These are phyloP conservation scores for Lasiosphaeria hispida DNA, from an alignment of 495 filamentous ascomycete species.

Conservation along the genomic window DNA sequence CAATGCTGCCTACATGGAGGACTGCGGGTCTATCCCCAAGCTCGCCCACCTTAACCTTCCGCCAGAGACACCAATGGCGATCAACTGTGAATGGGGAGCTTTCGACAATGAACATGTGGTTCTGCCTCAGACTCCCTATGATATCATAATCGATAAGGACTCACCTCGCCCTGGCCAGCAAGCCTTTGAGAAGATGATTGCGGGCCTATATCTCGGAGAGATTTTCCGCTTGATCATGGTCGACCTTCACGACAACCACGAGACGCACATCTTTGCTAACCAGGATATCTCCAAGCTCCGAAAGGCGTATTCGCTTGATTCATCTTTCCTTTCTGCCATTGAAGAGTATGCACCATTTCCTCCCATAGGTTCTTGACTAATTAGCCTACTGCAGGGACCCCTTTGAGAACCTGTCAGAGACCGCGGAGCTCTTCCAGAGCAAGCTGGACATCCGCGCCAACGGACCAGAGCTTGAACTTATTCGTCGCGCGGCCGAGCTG, in stretches of 20 bases:
- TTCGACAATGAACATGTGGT: slow-evolving; percentile 97
- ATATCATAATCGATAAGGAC: slow-evolving; percentile 84
- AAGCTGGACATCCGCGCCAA: slow-evolving; percentile 67
- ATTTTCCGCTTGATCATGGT: slow-evolving; percentile 88
- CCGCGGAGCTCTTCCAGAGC: slow-evolving; percentile 70
- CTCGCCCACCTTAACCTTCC: slow-evolving; percentile 91
- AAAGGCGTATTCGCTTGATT: slow-evolving; percentile 82
- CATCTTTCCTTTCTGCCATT: slow-evolving; percentile 92
- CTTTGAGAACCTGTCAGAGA: slow-evolving; percentile 89
- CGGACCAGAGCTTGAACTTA: slow-evolving; percentile 76
- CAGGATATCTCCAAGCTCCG: slow-evolving; percentile 78
- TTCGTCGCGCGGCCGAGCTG: slow-evolving; percentile 82
- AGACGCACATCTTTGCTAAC: slow-evolving; percentile 73
- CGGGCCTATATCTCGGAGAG: slow-evolving; percentile 91
- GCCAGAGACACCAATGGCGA: slow-evolving; percentile 85
- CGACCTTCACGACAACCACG: slow-evolving; percentile 75
- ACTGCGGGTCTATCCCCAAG: slow-evolving; percentile 88
- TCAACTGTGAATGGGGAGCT: slow-evolving; percentile 99
- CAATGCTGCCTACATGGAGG: slow-evolving; percentile 98
- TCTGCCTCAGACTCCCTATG: slow-evolving; percentile 81
- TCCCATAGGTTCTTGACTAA: background rate
- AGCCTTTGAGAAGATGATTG: slow-evolving; percentile 97
- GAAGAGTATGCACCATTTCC: slow-evolving; percentile 59
- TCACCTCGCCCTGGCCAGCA: slow-evolving; percentile 95
- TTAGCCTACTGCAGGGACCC: slow-evolving; percentile 61